Percentiles rank a stretch among this genome's conserved stretches.
phyloP scores from a whole-genome alignment of 768 basidiomycete species.

The Cyclocybe aegerita region DNA sequence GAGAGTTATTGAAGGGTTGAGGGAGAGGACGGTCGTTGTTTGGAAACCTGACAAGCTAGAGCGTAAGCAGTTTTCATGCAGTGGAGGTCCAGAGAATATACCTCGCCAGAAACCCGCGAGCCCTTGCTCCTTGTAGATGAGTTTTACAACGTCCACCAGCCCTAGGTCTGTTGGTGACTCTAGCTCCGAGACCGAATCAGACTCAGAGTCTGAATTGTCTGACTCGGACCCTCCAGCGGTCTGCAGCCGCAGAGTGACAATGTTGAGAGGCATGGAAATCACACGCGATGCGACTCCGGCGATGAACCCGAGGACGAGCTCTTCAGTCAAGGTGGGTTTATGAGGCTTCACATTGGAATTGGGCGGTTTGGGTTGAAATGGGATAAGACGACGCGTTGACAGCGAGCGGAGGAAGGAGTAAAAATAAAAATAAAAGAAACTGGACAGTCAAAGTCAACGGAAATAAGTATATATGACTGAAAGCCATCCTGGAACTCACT shows the following conservation, averaged over 20 bases:
- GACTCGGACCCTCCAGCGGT: conserved; percentile 32
- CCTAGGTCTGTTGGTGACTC: conserved; percentile 7
- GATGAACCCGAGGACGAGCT: conserved; percentile 53
- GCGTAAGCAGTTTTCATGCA: background rate
- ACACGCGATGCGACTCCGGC: conserved; percentile 57
- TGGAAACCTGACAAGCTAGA: conserved; percentile 42
- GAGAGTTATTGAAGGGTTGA: conserved; percentile 60
- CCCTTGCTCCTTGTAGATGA: conserved; percentile 49
- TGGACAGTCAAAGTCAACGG: conserved; percentile 15
- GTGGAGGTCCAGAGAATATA: conserved; percentile 14
- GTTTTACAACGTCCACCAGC: conserved; percentile 31
- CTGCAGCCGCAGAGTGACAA: conserved; percentile 56
- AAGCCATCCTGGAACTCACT: conserved; percentile 29
- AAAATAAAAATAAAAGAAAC: conserved; percentile 62
- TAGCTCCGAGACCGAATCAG: background rate
- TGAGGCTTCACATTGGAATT: conserved; percentile 15
- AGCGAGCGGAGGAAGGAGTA: conserved; percentile 49
- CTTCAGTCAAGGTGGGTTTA: conserved; percentile 42
- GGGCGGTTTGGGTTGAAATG: conserved; percentile 2
- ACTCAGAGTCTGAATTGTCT: conserved; percentile 13
- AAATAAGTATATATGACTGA: background rate
- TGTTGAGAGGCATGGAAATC: conserved; percentile 53
- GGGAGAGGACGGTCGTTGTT: conserved; percentile 45
- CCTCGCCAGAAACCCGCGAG: conserved; percentile 58
- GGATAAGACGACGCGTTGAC: conserved; percentile 32